Percentiles rank a stretch among this genome's conserved stretches.
These are phyloP conservation scores for Aspergillus sp. DNA, from an alignment of 2,329 filamentous ascomycete genomes.

Conservation along the genomic window DNA sequence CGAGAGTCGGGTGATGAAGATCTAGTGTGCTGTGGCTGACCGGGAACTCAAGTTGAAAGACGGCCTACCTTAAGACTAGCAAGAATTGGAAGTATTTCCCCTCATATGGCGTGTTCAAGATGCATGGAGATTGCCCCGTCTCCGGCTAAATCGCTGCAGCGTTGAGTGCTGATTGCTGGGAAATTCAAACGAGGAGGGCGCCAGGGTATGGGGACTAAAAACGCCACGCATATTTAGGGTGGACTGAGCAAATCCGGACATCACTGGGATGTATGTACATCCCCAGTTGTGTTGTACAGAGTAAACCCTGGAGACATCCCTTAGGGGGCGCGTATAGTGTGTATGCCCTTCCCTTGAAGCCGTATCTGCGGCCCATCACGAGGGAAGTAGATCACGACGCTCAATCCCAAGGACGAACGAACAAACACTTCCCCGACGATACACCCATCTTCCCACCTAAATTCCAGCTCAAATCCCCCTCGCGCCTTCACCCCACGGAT, in stretches of 20 bases:
- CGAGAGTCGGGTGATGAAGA: neutral
- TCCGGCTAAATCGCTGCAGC: neutral
- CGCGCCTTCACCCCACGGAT: constrained; percentile 35
- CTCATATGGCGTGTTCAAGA: neutral
- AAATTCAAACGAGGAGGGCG: too few relatives aligned
- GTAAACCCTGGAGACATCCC: too few relatives aligned
- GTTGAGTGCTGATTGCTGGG: neutral
- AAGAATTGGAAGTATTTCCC: too few relatives aligned
- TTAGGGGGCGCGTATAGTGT: neutral
- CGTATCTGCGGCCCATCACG: constrained; percentile 11
- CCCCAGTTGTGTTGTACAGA: too few relatives aligned
- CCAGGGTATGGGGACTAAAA: too few relatives aligned
- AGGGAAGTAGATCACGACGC: constrained; percentile 19
- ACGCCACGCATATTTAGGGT: too few relatives aligned
- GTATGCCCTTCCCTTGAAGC: constrained; percentile 11
- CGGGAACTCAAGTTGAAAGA: neutral
- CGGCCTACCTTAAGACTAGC: too few relatives aligned
- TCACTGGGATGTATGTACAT: too few relatives aligned
- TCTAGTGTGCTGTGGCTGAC: constrained; percentile 1
- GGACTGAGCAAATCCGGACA: too few relatives aligned
- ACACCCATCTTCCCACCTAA: constrained; percentile 33
- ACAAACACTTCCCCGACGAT: constrained; percentile 15
- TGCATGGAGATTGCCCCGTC: neutral
- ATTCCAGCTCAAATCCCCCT: constrained; percentile 37
- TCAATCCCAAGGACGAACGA: constrained; percentile 13